Evolutionary conservation across 2,329 filamentous ascomycete genomes (phyloP), one percentile per base, ranked within the genome.

Genomic region (Didymosphaeria variabile): DNA sequence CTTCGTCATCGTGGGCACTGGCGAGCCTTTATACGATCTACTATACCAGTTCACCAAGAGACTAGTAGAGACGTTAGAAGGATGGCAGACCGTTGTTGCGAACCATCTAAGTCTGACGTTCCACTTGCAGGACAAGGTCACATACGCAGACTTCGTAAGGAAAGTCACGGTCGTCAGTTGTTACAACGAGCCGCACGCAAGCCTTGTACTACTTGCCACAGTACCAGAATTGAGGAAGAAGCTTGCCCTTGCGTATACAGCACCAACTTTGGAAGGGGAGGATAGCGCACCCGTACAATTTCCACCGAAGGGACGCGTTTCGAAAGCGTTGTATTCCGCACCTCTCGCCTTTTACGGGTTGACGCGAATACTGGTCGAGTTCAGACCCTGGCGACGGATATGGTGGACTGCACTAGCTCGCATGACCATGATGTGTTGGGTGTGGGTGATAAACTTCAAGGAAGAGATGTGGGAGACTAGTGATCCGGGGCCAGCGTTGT

Each of bases 31-130:
- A 7, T 62, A 62, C 38, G 40, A 53, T 23, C 36, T 60, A 5
- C 55, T 65, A 2, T 57, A 56, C 31, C 32, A 49, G 17, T 62
- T 62, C 38, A 60, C 44, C 23, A 7, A 10, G 6, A 47, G 36
- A 4, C 49, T 62, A 8, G 49, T 57, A 3, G 45, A 38, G 34
- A 53, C 46, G 5, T 29, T 62, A 13, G 34, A 44, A 2, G n/a
- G 15, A 2, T 42, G 32, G 50, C 40, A 53, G 49, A 36, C 26
- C 1, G 54, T 55, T 15, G 19, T 60, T 17, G 23, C 51, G 7
- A 54, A 53, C 9, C 63, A 65, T 51, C 29, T 65, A 8, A 56
- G 9, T 7, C 21, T 65, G 7, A 47, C 29, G 9, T 62, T 65
- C 23, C 38, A 51, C 31, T 45, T 62, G 15, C 52, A 57, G 19